A percentile compares a stretch with the other conserved stretches of the same genome.
Conservation (phyloP, 257 asterid genomes). For the Jasminum sambac region DNA sequence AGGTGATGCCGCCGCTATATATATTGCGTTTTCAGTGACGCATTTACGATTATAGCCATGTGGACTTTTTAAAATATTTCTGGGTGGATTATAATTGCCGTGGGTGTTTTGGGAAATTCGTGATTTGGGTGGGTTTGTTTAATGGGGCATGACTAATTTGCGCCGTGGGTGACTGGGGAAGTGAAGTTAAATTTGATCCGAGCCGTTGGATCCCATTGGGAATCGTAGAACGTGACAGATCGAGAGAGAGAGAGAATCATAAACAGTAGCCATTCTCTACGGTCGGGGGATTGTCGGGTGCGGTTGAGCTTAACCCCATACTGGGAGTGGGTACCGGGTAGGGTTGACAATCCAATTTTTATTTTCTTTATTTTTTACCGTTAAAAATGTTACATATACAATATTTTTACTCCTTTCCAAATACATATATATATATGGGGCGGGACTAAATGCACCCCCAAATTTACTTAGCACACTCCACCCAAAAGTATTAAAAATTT, state of each 20-base stretch:
- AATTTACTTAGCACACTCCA: too few relatives aligned
- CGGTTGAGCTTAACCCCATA: conserved; percentile 25
- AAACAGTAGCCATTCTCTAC: conserved; percentile 51
- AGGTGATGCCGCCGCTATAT: conserved; percentile 30
- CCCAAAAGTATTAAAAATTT: too few relatives aligned
- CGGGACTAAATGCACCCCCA: too few relatives aligned
- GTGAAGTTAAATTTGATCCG: conserved; percentile 32
- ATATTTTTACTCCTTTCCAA: too few relatives aligned
- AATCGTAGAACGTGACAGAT: conserved; percentile 42
- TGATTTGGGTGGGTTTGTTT: conserved; percentile 17
- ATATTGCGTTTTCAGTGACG: conserved; percentile 14
- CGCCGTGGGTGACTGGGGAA: conserved; percentile 36
- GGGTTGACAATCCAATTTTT: not conserved
- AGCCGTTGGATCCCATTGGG: conserved; percentile 28
- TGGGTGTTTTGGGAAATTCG: conserved; percentile 30
- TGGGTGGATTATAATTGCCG: conserved; percentile 23
- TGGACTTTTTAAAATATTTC: conserved; percentile 13
- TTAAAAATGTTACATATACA: too few relatives aligned
- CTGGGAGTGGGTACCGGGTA: conserved; percentile 8
- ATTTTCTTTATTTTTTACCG: too few relatives aligned
- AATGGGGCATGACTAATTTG: conserved; percentile 40
- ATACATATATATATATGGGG: too few relatives aligned
- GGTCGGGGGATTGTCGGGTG: conserved; percentile 60
- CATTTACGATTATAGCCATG: conserved; percentile 26
- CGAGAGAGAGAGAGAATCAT: conserved; percentile 21